These are phyloP conservation scores for Trametes sp. DNA, from an alignment of 1,284 basidiomycete species.

Conservation along the genomic window DNA sequence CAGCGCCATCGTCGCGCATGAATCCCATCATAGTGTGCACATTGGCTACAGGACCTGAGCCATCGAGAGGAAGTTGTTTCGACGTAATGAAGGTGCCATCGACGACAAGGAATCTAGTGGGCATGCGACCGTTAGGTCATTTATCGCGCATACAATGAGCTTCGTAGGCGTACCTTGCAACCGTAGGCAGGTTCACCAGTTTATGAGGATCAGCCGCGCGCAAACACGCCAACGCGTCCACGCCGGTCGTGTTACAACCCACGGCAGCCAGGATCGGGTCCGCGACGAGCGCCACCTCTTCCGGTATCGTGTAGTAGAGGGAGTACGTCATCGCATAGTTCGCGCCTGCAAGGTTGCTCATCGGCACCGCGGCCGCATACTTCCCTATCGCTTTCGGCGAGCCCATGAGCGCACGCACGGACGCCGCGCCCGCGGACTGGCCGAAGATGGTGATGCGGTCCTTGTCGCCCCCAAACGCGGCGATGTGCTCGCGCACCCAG, in stretches of 20 bases:
- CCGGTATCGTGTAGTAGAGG: slow-evolving; percentile 46
- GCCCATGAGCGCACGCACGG: slow-evolving; percentile 51
- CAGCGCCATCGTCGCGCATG: slow-evolving; percentile 50
- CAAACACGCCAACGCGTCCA: slow-evolving; percentile 44
- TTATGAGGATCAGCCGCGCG: slow-evolving; percentile 41
- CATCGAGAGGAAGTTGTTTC: slow-evolving; percentile 49
- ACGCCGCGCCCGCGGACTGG: slow-evolving; percentile 49
- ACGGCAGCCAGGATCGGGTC: slow-evolving; percentile 45
- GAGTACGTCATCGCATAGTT: slow-evolving; percentile 52
- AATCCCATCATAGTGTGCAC: slow-evolving; percentile 57
- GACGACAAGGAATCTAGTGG: slow-evolving; percentile 49
- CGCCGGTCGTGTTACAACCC: slow-evolving; percentile 38
- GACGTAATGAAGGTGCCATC: slow-evolving; percentile 53
- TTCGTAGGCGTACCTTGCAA: slow-evolving; percentile 40
- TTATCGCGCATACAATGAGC: background rate
- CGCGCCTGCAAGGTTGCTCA: slow-evolving; percentile 56
- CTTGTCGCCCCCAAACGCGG: slow-evolving; percentile 47
- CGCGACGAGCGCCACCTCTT: slow-evolving; percentile 43
- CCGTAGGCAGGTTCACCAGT: slow-evolving; percentile 43
- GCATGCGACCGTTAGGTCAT: background rate
- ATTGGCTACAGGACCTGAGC: slow-evolving; percentile 47
- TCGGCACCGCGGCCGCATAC: slow-evolving; percentile 54
- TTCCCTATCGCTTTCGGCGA: slow-evolving; percentile 52
- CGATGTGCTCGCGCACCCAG: slow-evolving; percentile 46
- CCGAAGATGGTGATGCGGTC: slow-evolving; percentile 49